Percentiles rank a stretch among this genome's conserved stretches.
phyloP scores from a whole-genome alignment of 1,139 yeast species.

The Yamadazyma trypodendri region DNA sequence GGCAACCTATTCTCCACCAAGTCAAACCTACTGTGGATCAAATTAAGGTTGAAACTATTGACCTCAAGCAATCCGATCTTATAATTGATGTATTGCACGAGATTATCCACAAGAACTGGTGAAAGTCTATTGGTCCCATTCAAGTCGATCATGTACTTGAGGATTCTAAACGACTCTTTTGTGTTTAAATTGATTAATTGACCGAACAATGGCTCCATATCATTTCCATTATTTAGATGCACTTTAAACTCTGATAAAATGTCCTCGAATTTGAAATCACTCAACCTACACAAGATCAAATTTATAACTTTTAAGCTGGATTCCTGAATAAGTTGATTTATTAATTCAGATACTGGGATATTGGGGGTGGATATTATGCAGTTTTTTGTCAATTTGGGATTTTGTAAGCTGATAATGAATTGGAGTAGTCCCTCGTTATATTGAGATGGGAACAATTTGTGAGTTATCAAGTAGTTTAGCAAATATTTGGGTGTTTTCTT shows the following conservation, averaged over 20 bases:
- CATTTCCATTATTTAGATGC: constrained; percentile 22
- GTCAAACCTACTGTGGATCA: constrained; percentile 49
- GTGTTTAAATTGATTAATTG: constrained; percentile 37
- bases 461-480: constrained; percentile 74
- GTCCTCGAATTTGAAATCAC: constrained; percentile 26
- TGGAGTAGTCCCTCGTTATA: constrained; percentile 55
- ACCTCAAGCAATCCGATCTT: constrained; percentile 51
- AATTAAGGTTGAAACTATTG: constrained; percentile 54
- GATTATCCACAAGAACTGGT: constrained; percentile 41
- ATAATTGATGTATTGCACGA: constrained; percentile 43
- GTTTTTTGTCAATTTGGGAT: constrained; percentile 70
- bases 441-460: constrained; percentile 75
- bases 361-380: constrained; percentile 79
- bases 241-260: constrained; percentile 35
- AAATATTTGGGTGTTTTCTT: constrained; percentile 55
- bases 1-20: constrained; percentile 35
- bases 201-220: constrained; percentile 20
- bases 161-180: constrained; percentile 54
- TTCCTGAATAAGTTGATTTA: constrained; percentile 48
- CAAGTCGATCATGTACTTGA: constrained; percentile 66
- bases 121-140: constrained; percentile 62
- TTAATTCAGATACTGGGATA: constrained; percentile 60
- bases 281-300: constrained; percentile 24
- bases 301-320: constrained; percentile 67
- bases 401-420: constrained; percentile 35